Evolutionary conservation across 371 early-diverging fungal genomes (phyloP).

Genomic region (Rhizopus sp.): DNA sequence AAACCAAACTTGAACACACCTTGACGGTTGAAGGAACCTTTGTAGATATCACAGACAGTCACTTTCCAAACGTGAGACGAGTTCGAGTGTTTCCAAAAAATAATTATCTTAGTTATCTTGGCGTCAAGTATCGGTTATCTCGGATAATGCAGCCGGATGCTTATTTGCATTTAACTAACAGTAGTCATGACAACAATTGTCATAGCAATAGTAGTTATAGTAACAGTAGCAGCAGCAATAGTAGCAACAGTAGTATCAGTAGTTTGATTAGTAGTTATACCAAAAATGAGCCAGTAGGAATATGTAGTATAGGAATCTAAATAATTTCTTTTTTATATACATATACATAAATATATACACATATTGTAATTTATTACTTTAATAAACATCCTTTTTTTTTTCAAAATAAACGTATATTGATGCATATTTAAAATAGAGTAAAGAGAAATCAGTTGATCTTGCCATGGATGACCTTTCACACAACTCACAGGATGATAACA

Average conservation of each 20-base stretch:
- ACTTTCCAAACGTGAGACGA: conserved; percentile 36
- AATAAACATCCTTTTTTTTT: too few relatives aligned
- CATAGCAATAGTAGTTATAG: conserved; percentile 2
- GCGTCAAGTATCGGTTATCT: conserved; percentile 39
- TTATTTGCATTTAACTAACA: conserved; percentile 33
- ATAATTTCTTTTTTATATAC: too few relatives aligned
- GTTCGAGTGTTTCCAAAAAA: conserved; percentile 39
- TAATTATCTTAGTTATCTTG: conserved; percentile 41
- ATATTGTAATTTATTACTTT: too few relatives aligned
- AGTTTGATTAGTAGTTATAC: too few relatives aligned
- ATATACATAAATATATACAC: too few relatives aligned
- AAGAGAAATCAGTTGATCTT: too few relatives aligned
- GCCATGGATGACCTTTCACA: too few relatives aligned
- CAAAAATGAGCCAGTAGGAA: too few relatives aligned
- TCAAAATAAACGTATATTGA: too few relatives aligned
- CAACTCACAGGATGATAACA: too few relatives aligned
- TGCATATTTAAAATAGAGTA: too few relatives aligned
- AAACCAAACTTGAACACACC: conserved; percentile 37
- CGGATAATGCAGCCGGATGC: conserved; percentile 46
- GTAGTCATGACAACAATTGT: conserved; percentile 17
- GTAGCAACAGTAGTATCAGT: background rate
- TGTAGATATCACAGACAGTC: conserved; percentile 35
- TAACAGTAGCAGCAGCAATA: background rate
- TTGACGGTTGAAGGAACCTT: conserved; percentile 37
- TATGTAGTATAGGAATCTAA: too few relatives aligned